Evolutionary conservation across 352 stramenopile genomes (phyloP), one percentile per base, ranked within the genome.

Genomic region (Phytophthora rubi): DNA sequence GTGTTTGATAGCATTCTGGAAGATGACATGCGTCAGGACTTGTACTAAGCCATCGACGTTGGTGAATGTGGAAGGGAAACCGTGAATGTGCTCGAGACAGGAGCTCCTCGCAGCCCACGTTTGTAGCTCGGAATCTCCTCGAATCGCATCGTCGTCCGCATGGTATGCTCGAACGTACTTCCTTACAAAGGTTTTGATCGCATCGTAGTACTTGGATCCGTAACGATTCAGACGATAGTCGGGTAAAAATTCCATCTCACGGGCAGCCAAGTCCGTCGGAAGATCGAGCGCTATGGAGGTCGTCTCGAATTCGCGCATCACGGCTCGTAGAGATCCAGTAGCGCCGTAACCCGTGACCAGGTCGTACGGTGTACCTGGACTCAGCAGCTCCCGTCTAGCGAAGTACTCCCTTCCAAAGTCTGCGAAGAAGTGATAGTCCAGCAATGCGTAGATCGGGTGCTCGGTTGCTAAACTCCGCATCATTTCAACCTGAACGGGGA

Each of bases 101-200:
- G 78, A 68, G 28, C 71, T 69, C 15, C 56, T 65, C 5, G 23
- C 18, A 0, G 79, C 75, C 79, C 79, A 89, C 16, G 65, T 79
- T 49, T 89, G 81, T 16, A 88, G 62, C 55, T 88, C 81, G 6
- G 55, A 53, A 48, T 88, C 81, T 18, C 39, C 13, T 35, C 6
- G 56, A 16, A 85, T 48, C 3, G 57, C 57, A 2, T 64, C 12
- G 3, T 84, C 71, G 2, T 23, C 62, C 12, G 33, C 4, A 53
- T 86, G 87, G 58, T 82, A 89, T 1, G 62, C 64, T 16, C 48
- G 10, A 1, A 89, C n/a, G 23, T 82, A 85, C n/a, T 71, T 48
- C 5, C 13, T 23, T 7, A 86, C 76, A 58, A 89, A 89, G 2
- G n/a, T 58, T 23, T 66, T 69, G 60, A 89, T 72, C 33, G 59